Base-by-base conservation (phyloP, 1,284 basidiomycete species). In the Ceratobasidium sp. region DNA sequence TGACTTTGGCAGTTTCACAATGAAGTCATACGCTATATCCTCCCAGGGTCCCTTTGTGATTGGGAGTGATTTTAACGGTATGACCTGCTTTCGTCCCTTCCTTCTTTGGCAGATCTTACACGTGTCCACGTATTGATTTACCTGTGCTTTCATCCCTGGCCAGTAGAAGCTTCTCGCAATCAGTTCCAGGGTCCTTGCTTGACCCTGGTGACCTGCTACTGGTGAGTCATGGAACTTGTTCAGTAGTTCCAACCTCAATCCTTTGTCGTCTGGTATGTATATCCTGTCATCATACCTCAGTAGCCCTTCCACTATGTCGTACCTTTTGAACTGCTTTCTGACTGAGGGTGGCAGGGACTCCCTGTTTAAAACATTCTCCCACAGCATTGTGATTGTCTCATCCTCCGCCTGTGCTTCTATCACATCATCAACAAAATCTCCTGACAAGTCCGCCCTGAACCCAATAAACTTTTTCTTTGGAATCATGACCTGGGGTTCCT, bases 401-500 rank as follows among this genome's bases (percentile, higher is more conserved):
- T 75, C 28, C 12, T 75, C 28, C 9, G 9, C 44, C 44, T 58
- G 70, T 7, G 58, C 72, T 18, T 55, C n/a, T 9, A n/a, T 53
- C 6, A 68, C 53, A 18, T 68, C 49, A 5, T 64, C 23, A 7
- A 23, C 26, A 10, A 49, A 53, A 3, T 26, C 55, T 23, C 18
- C 9, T 28, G 46, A n/a, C n/a, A 26, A 9, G 12, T 33, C 23
- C 3, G 23, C 42, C 23, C 10, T n/a, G n/a, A 44, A 26, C 3
- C 40, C 55, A 3, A 49, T 39, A 40, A 64, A 75, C 2, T 58
- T 20, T n/a, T 61, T 23, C 18, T 10, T 23, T 20, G 44, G 42
- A 26, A 75, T 49, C 73, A 76, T 67, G 20, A 75, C 33, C 20
- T 67, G 68, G 9, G 68, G 49, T 40, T 55, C 33, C 3, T 55